Conservation (phyloP, 139 green algal genomes). For the Parachlorella kessleri region DNA sequence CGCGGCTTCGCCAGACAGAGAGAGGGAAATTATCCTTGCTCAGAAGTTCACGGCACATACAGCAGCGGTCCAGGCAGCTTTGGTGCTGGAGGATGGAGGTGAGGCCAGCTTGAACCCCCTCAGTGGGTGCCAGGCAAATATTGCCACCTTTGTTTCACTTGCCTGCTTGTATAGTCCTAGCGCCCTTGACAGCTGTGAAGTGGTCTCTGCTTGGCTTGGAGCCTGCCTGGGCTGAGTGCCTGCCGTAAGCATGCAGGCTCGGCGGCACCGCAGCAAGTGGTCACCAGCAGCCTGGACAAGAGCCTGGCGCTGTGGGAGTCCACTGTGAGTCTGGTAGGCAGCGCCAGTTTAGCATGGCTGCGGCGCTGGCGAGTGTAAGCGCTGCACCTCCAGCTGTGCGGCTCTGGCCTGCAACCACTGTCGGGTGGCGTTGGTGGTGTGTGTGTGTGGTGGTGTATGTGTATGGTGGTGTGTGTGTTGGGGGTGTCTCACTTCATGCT, state of each 20-base stretch:
- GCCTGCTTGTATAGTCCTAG: neutral
- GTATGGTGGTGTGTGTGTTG: neutral
- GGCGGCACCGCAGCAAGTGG: conserved; percentile 32
- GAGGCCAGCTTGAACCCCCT: neutral
- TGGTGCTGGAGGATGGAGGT: conserved; percentile 50
- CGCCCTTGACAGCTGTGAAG: neutral
- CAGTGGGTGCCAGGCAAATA: neutral
- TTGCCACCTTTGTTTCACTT: too few species aligned
- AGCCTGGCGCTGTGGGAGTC: conserved; percentile 55
- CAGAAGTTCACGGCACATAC: conserved; percentile 54
- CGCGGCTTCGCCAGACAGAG: too few species aligned
- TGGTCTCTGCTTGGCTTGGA: neutral
- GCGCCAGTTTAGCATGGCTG: too few species aligned
- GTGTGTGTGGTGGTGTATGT: neutral
- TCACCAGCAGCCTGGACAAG: conserved; percentile 67
- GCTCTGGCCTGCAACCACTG: too few species aligned
- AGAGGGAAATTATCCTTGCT: conserved; percentile 45
- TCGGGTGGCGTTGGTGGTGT: too few species aligned
- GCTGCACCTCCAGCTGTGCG: too few species aligned
- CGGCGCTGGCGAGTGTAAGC: too few species aligned
- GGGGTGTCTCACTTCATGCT: too few species aligned
- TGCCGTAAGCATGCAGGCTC: neutral
- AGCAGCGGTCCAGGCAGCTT: conserved; percentile 28
- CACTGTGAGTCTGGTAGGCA: too few species aligned
- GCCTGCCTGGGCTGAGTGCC: neutral